Conservation (phyloP, 2,329 filamentous ascomycete species). For the Graphilbum fragrans region DNA sequence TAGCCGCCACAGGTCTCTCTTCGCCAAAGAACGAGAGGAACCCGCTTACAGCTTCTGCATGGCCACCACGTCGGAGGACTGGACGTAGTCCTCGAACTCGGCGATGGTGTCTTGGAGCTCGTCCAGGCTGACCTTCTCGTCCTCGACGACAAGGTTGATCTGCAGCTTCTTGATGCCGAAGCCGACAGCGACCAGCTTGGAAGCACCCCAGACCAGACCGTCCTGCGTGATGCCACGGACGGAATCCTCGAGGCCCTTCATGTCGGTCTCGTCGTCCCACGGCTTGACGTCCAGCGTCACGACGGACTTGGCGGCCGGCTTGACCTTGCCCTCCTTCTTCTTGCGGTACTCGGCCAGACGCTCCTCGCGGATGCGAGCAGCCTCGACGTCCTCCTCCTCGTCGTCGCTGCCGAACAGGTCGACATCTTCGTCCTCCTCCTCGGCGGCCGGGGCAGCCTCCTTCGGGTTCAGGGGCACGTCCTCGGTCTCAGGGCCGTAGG, state of each 20-base stretch:
- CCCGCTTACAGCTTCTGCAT: conserved; percentile 78
- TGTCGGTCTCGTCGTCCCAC: conserved; percentile 96
- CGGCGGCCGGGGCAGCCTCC: conserved; percentile 48
- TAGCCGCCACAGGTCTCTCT: not conserved
- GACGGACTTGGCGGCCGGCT: conserved; percentile 89
- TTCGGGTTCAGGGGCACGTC: conserved; percentile 77
- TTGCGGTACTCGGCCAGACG: conserved; percentile 86
- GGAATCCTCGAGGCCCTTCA: conserved; percentile 65
- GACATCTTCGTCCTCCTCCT: conserved; percentile 71
- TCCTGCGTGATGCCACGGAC: conserved; percentile 83
- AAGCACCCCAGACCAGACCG: conserved; percentile 90
- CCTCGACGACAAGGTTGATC: conserved; percentile 95
- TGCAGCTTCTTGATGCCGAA: conserved; percentile 99
- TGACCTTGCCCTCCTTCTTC: conserved; percentile 92
- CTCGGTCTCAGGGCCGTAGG: conserved; percentile 76
- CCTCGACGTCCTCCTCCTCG: conserved; percentile 88
- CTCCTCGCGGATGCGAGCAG: conserved; percentile 72
- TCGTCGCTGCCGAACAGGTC: conserved; percentile 90
- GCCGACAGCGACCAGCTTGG: conserved; percentile 78
- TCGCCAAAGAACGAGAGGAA: not conserved
- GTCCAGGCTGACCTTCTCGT: conserved; percentile 82
- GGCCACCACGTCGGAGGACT: conserved; percentile 77
- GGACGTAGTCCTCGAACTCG: conserved; percentile 86
- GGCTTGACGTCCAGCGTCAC: conserved; percentile 96
- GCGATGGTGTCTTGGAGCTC: conserved; percentile 78